Evolutionary conservation across 2,329 filamentous ascomycete genomes (phyloP), one percentile per base, ranked within the genome.

Genomic region (Thielaviopsis ethacetica): DNA sequence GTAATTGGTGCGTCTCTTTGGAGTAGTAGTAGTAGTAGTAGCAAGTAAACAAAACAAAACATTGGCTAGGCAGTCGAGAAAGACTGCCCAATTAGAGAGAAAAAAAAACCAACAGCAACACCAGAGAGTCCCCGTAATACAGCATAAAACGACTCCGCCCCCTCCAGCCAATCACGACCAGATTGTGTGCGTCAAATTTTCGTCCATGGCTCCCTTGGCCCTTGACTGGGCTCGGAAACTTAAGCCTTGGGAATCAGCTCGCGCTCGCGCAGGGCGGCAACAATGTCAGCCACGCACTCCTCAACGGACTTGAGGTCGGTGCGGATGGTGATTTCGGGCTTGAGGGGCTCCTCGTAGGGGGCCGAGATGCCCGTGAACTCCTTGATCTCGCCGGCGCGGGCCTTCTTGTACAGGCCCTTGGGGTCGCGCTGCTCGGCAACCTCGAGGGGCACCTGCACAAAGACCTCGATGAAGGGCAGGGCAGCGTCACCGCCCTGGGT

Each of bases 381-480:
- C 73, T 94, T 93, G 73, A 97, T 97, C 71, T 94, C 83, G 52
- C 93, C 93, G 56, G 87, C 85, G 52, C 91, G 78, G 13, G 93
- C 93, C 81, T 95, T 95, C 80, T 95, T 95, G 76, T 98, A 98
- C 62, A 97, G 75, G 5, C 91, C 93, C 82, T 98, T 98, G 54
- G 93, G 93, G 69, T 98, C 93, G 63, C 93, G 83, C 80, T 91
- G 78, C 81, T 97, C 91, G 44, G 93, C 91, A 52, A 93, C 88
- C 72, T 89, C 88, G 65, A 97, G 79, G 15, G 90, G 87, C 13
- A 97, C 83, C 71, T 98, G 90, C 63, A 98, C 85, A 68, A 83
- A 95, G 61, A 97, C 89, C 75, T 98, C 93, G 64, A 98, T 80
- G 70, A 98, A 98, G 10, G 87, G 85, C 60, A 97, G 79, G 0